Conservation (phyloP, 192 early-diverging fungal species). For the Umbelopsis sp. region DNA sequence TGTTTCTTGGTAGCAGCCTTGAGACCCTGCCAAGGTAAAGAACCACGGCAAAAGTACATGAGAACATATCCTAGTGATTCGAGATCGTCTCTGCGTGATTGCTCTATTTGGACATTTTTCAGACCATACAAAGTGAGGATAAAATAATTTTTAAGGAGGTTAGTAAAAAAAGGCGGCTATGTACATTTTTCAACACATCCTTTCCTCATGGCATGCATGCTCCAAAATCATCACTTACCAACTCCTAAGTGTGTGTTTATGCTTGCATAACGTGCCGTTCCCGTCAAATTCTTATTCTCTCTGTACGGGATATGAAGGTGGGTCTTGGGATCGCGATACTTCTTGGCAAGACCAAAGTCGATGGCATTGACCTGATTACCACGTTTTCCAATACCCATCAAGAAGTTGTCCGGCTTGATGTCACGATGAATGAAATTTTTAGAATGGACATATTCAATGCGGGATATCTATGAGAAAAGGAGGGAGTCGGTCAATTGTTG, state of each 20-base stretch:
- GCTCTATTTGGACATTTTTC: constrained; percentile 52
- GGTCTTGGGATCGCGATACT: constrained; percentile 84
- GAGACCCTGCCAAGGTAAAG: constrained; percentile 91
- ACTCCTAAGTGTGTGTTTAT: constrained; percentile 84
- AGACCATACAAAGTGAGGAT: background rate
- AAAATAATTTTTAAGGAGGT: constrained; percentile 7
- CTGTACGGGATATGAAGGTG: constrained; percentile 87
- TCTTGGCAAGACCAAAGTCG: constrained; percentile 91
- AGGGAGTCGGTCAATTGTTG: background rate
- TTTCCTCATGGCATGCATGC: background rate
- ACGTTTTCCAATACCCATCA: constrained; percentile 84
- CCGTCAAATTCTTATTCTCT: constrained; percentile 89
- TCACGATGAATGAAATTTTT: constrained; percentile 89
- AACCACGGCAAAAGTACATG: constrained; percentile 90
- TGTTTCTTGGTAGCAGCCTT: constrained; percentile 89
- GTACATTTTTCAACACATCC: background rate
- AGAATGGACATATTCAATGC: constrained; percentile 68
- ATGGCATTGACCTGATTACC: constrained; percentile 83
- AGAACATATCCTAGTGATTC: constrained; percentile 89
- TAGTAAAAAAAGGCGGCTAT: background rate
- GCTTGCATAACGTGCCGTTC: constrained; percentile 87
- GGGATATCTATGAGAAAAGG: constrained; percentile 43
- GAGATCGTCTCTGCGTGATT: constrained; percentile 89
- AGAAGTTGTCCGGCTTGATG: constrained; percentile 90
- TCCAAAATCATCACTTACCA: constrained; percentile 46